phyloP scores from a whole-genome alignment of 495 filamentous ascomycete species.

The Beverwykella pulmonaria region DNA sequence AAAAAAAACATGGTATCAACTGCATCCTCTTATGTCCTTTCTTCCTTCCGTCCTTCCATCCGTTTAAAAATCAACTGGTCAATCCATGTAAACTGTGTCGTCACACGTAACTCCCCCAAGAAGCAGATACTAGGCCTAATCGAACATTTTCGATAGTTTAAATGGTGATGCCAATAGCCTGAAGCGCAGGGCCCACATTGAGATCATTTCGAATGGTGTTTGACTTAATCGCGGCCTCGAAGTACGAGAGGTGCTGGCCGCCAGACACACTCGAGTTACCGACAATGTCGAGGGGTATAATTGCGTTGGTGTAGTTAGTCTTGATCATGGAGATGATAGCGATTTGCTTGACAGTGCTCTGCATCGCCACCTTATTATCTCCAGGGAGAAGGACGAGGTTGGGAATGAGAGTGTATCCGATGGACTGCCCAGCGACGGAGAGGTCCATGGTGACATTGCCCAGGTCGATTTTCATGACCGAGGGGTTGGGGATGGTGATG shows the following conservation, averaged over 20 bases:
- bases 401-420: slow-evolving; percentile 61
- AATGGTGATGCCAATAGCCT: slow-evolving; percentile 11
- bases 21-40: too few species aligned
- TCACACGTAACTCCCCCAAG: not conserved
- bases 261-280: slow-evolving; percentile 62
- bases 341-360: slow-evolving; percentile 55
- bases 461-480: slow-evolving; percentile 64
- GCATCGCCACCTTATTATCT: slow-evolving; percentile 60
- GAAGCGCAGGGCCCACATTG: slow-evolving; percentile 50
- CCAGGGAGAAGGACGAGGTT: slow-evolving; percentile 64
- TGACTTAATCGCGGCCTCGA: slow-evolving; percentile 53
- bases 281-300: slow-evolving; percentile 61
- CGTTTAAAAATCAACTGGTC: too few species aligned
- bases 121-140: not conserved
- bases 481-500: slow-evolving; percentile 70
- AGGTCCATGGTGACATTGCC: slow-evolving; percentile 68
- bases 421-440: slow-evolving; percentile 52
- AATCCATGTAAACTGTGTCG: too few species aligned
- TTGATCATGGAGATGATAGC: slow-evolving; percentile 51
- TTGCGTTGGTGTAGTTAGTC: slow-evolving; percentile 51
- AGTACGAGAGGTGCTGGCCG: slow-evolving; percentile 65
- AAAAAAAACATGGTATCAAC: too few species aligned
- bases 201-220: slow-evolving; percentile 49
- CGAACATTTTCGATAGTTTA: not conserved
- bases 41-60: too few species aligned